Percentiles rank a stretch among this genome's conserved stretches.
Evolutionary conservation across 768 basidiomycete species (phyloP).

Genomic region (Boletus sp.): DNA sequence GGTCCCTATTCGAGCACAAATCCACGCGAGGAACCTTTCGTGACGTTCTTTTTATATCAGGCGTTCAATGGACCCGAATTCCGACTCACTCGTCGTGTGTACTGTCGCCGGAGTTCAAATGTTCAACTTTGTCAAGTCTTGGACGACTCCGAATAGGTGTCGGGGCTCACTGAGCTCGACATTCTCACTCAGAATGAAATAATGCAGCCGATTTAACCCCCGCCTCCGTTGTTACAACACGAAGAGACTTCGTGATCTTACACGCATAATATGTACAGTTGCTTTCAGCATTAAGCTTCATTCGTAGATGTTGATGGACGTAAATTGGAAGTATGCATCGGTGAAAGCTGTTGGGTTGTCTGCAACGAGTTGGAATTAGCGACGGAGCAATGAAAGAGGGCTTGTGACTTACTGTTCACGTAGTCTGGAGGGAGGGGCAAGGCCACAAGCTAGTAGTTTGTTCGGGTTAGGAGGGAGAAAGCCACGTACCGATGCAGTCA

Average conservation of each 20-base stretch:
- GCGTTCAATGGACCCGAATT: too few relatives aligned
- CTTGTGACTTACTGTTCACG: slow-evolving; percentile 21
- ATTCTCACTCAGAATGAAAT: background rate
- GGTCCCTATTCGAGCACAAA: too few relatives aligned
- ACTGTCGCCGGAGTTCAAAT: too few relatives aligned
- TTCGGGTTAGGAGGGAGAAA: background rate
- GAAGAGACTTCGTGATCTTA: background rate
- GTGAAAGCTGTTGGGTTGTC: slow-evolving; percentile 40
- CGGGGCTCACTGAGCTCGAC: too few relatives aligned
- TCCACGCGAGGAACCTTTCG: too few relatives aligned
- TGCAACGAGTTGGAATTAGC: slow-evolving; percentile 1
- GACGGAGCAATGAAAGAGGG: background rate
- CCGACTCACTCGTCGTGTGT: too few relatives aligned
- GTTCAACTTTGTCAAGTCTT: too few relatives aligned
- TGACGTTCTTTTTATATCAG: too few relatives aligned
- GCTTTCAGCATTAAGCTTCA: background rate
- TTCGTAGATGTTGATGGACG: slow-evolving; percentile 37
- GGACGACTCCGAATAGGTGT: too few relatives aligned
- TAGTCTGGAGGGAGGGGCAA: slow-evolving; percentile 16
- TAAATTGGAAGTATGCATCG: slow-evolving; percentile 42
- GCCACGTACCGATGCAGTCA: slow-evolving; percentile 26
- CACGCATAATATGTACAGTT: background rate
- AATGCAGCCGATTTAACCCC: background rate
- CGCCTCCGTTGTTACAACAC: background rate
- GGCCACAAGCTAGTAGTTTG: background rate